Conservation (phyloP, 1,284 basidiomycete species). For the Cryptococcus deneoformans region DNA sequence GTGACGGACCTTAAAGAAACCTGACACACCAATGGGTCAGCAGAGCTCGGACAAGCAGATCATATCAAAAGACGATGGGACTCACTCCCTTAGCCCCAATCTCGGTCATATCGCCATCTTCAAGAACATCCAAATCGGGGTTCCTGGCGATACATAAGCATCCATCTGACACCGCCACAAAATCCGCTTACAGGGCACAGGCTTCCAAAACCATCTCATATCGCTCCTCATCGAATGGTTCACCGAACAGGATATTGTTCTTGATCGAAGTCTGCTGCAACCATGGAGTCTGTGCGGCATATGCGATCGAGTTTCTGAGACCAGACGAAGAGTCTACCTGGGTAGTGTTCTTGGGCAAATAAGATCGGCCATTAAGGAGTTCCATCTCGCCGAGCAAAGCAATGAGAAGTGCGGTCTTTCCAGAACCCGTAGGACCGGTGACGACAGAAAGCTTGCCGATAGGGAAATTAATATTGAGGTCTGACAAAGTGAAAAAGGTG, state of each 20-base stretch:
- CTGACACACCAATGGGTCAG: slow-evolving; percentile 1
- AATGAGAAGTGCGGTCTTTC: slow-evolving; percentile 70
- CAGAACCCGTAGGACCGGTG: slow-evolving; percentile 73
- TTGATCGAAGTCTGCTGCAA: slow-evolving; percentile 59
- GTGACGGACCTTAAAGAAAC: slow-evolving; percentile 27
- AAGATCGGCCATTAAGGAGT: slow-evolving; percentile 59
- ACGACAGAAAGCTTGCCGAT: slow-evolving; percentile 65
- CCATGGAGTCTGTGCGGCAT: slow-evolving; percentile 83
- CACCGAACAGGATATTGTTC: slow-evolving; percentile 67
- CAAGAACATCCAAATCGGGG: slow-evolving; percentile 68
- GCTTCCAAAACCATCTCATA: slow-evolving; percentile 73
- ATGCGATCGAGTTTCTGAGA: slow-evolving; percentile 71
- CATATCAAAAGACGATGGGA: no score
- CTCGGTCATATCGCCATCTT: slow-evolving; percentile 77
- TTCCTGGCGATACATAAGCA: slow-evolving; percentile 10
- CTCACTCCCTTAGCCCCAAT: slow-evolving; percentile 62
- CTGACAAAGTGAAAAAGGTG: slow-evolving; percentile 59
- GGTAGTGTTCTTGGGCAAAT: slow-evolving; percentile 63
- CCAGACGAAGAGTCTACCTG: slow-evolving; percentile 60
- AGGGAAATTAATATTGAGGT: slow-evolving; percentile 67
- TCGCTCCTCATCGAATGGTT: slow-evolving; percentile 60
- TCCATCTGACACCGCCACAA: background rate
- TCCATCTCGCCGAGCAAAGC: slow-evolving; percentile 65
- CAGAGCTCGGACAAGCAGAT: slow-evolving; percentile 29
- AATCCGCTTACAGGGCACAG: slow-evolving; percentile 61